Evolutionary conservation across 441 rosid genomes (phyloP).

Genomic region (Dalechampia spathulata): DNA sequence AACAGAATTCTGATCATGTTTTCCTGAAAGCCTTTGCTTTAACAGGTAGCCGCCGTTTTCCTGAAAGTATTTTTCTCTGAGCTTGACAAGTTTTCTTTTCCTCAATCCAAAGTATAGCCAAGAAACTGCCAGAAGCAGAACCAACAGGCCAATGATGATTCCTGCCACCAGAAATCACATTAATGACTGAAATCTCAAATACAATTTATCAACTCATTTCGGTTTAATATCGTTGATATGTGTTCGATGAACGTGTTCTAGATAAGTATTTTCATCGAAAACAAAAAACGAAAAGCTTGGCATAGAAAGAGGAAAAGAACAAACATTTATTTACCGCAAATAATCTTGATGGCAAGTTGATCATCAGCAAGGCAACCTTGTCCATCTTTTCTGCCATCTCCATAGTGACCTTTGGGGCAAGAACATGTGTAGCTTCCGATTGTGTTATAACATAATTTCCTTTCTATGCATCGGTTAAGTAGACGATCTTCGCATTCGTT

Average conservation of each 20-base stretch:
- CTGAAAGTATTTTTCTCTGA: not conserved
- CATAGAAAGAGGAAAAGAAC: no score
- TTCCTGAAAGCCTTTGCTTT: not conserved
- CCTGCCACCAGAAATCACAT: not conserved
- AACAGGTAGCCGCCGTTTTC: not conserved
- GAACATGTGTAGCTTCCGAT: not conserved
- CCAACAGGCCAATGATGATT: conserved; percentile 8
- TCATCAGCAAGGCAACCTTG: not conserved
- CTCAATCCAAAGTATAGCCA: not conserved
- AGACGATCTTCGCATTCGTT: not conserved
- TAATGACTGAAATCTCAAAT: no score
- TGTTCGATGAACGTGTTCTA: no score
- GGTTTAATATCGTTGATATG: no score
- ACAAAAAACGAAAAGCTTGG: no score
- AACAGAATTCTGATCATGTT: not conserved
- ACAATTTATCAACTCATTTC: no score
- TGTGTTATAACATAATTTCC: not conserved
- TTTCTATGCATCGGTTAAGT: no score
- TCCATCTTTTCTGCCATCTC: conserved; percentile 14
- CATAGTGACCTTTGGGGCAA: conserved; percentile 9
- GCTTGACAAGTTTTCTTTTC: not conserved
- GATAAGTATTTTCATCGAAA: no score
- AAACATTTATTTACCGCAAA: no score
- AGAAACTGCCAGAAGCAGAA: not conserved
- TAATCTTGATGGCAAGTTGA: not conserved